Base-by-base conservation (phyloP, 1,139 yeast genomes). In the Arxiozyma slooffiae region DNA sequence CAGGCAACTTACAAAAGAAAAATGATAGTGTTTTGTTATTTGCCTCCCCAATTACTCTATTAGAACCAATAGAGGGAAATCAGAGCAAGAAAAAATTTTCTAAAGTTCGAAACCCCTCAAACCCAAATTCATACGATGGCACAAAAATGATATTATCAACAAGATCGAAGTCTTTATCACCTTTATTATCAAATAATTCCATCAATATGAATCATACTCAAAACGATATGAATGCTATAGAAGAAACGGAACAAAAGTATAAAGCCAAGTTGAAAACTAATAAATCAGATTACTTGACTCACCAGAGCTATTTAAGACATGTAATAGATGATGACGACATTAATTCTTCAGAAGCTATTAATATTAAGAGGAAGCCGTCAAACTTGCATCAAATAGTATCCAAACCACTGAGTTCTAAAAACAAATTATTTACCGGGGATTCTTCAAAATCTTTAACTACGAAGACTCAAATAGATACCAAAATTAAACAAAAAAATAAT, bases 221-320 rank as follows among this genome's bases (percentile, higher is more conserved):
- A 34, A 23, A 11, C 11, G 24, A 21, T 30, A 30, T 30, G 6
- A n/a, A 30, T 7, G 7, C n/a, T 30, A 30, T 30, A 26, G 24
- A 22, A 17, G 51, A 51, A 30, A 23, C 57, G 37, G 37, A 48
- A 38, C 51, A 52, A 46, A 44, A 52, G 38, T 62, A 61, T 48
- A 52, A 49, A 30, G 48, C 54, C 7, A 47, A 48, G 7, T 48
- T 61, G 34, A 56, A 57, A 44, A 61, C 66, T 2, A 47, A 47
- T 11, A 51, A 53, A 36, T 62, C 64, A 0, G 59, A 58, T 22
- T 42, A 52, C 16, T 34, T 61, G 18, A 58, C 62, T 0, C 49
- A 47, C 23, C 40, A 50, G 23, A 63, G 66, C 48, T 48, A 52
- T 36, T 40, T 61, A 42, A 57, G 67, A 41, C 48, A 52, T 39